Evolutionary conservation across 1,284 basidiomycete genomes (phyloP).

Genomic region (Austroboletus novae-zelandiae): DNA sequence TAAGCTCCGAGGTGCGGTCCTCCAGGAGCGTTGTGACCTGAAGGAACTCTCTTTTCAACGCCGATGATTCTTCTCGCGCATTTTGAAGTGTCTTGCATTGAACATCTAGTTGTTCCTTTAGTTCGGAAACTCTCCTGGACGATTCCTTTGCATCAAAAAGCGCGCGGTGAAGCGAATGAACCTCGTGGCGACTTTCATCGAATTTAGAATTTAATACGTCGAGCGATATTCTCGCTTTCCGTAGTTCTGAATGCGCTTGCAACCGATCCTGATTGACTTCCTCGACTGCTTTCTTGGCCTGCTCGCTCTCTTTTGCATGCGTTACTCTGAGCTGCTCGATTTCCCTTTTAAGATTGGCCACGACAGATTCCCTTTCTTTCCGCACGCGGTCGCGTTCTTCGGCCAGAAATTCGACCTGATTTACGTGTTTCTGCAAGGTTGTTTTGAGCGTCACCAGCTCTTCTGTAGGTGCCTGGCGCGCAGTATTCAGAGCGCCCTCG

Average conservation of each 20-base stretch:
- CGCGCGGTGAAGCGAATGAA: constrained; percentile 16
- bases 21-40: constrained; percentile 28
- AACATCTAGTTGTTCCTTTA: constrained; percentile 19
- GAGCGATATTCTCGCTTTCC: constrained; percentile 20
- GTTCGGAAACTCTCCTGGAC: constrained; percentile 9
- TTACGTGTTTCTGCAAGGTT: constrained; percentile 21
- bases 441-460: constrained; percentile 16
- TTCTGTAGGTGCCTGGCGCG: constrained; percentile 6
- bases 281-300: constrained; percentile 19
- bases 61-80: constrained; percentile 31
- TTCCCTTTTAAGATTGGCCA: constrained; percentile 16
- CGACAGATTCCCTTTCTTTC: constrained; percentile 25
- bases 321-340: constrained; percentile 23
- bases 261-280: constrained; percentile 23
- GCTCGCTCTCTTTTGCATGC: constrained; percentile 21
- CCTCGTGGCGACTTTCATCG: constrained; percentile 18
- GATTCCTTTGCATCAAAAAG: constrained; percentile 18
- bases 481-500: constrained; percentile 10
- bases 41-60: constrained; percentile 28
- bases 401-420: constrained; percentile 20
- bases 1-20: constrained; percentile 35
- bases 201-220: constrained; percentile 19
- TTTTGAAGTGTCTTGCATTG: constrained; percentile 20
- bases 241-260: constrained; percentile 23
- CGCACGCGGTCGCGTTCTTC: constrained; percentile 26